Percentiles rank a stretch among this genome's conserved stretches.
Conservation (phyloP, 345 rosid genomes). For the Odontarrhena argentea region DNA sequence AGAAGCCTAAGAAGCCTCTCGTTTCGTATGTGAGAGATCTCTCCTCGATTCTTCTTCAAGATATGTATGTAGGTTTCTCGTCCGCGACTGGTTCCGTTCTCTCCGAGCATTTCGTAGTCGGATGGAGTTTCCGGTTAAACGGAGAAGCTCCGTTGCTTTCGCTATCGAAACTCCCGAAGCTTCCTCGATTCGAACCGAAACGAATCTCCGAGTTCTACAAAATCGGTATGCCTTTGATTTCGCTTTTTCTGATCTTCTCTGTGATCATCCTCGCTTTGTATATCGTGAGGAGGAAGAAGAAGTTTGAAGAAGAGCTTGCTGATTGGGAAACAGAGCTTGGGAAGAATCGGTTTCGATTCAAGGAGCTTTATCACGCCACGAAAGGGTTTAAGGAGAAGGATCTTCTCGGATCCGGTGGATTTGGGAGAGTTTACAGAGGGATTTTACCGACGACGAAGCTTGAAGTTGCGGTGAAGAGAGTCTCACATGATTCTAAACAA, state of each 20-base stretch:
- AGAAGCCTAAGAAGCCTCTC: conserved; percentile 62
- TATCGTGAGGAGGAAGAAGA: conserved; percentile 41
- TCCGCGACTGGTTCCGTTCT: conserved; percentile 87
- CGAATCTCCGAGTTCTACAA: conserved; percentile 36
- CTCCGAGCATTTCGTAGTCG: conserved; percentile 70
- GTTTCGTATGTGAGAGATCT: conserved; percentile 64
- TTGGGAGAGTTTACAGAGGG: conserved; percentile 67
- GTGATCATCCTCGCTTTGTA: conserved; percentile 26
- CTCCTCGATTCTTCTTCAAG: conserved; percentile 53
- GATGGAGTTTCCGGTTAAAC: conserved; percentile 80
- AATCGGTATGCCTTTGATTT: conserved; percentile 40
- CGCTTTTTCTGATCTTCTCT: conserved; percentile 29
- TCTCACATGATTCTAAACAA: conserved; percentile 63
- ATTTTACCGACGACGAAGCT: conserved; percentile 47
- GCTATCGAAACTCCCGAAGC: conserved; percentile 60
- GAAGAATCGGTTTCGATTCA: conserved; percentile 63
- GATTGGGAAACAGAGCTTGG: conserved; percentile 76
- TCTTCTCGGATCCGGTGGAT: conserved; percentile 68
- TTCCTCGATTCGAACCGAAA: conserved; percentile 44
- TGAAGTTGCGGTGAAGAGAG: conserved; percentile 62
- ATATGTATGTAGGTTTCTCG: conserved; percentile 86
- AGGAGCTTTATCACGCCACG: conserved; percentile 63
- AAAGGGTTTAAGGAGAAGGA: conserved; percentile 65
- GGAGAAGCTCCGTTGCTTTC: conserved; percentile 60
- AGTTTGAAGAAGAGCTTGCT: conserved; percentile 65